Percentiles rank a stretch among this genome's conserved stretches.
These are phyloP conservation scores for Paramecium caudatum DNA, from an alignment of 73 alveolate species.

Conservation along the genomic window DNA sequence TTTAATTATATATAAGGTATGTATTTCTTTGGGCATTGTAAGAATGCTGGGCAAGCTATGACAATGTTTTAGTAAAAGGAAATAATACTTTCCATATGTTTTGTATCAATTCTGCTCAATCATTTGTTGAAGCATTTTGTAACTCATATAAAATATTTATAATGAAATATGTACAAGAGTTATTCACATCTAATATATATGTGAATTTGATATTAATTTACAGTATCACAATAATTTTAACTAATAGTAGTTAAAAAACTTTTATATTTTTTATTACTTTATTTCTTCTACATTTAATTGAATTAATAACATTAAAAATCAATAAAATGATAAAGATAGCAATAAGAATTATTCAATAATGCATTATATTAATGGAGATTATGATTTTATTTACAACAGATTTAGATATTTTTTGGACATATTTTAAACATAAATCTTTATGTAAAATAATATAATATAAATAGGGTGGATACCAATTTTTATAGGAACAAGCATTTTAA, in stretches of 20 bases:
- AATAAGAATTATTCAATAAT: background rate
- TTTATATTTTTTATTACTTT: background rate
- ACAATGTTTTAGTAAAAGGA: background rate
- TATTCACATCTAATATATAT: background rate
- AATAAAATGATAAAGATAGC: background rate
- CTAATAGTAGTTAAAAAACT: background rate
- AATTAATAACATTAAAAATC: background rate
- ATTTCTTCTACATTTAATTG: background rate
- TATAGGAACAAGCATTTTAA: background rate
- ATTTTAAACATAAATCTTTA: background rate
- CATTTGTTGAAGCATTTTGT: conserved; percentile 37
- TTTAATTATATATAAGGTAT: background rate
- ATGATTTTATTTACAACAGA: background rate
- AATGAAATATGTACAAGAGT: background rate
- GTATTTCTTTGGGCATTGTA: conserved; percentile 27
- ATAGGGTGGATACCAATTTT: background rate
- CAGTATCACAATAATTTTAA: background rate
- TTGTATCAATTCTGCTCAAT: conserved; percentile 3
- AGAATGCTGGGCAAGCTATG: conserved; percentile 40
- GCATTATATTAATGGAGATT: background rate
- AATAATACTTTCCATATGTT: conserved; percentile 12
- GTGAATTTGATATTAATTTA: background rate
- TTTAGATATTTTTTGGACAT: background rate
- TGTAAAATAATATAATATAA: background rate
- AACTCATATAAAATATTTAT: background rate